These are phyloP conservation scores for Septoria petroselini DNA, from an alignment of 2,329 filamentous ascomycete genomes.

Conservation along the genomic window DNA sequence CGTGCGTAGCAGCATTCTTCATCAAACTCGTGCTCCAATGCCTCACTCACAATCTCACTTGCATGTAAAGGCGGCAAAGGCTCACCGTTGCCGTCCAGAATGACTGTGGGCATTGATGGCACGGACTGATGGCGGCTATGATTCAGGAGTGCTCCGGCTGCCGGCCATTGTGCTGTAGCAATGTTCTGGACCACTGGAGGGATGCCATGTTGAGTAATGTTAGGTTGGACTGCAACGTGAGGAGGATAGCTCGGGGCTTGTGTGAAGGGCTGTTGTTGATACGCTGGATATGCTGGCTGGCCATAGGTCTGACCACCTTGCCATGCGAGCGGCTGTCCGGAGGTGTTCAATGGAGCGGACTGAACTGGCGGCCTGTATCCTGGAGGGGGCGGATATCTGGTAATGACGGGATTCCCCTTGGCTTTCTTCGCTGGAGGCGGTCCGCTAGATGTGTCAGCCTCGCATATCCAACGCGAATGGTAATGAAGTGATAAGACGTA, in stretches of 20 bases:
- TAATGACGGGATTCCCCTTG: slow-evolving; percentile 50
- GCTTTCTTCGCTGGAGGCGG: slow-evolving; percentile 42
- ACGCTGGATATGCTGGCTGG: slow-evolving; percentile 10
- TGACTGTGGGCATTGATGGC: slow-evolving; percentile 1
- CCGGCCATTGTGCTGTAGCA: neutral
- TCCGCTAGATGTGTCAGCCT: slow-evolving; percentile 15
- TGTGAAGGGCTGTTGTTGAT: slow-evolving; percentile 8
- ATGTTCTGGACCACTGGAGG: too few relatives aligned
- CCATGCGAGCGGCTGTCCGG: slow-evolving; percentile 25
- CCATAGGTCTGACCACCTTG: slow-evolving; percentile 17
- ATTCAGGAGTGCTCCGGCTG: neutral
- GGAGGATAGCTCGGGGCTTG: slow-evolving; percentile 21
- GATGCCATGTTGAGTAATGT: too few relatives aligned
- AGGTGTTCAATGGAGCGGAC: slow-evolving; percentile 15
- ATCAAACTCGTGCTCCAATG: slow-evolving; percentile 45
- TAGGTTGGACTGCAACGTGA: too few relatives aligned
- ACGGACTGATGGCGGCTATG: slow-evolving; percentile 3
- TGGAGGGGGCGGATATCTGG: slow-evolving; percentile 50
- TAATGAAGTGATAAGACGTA: neutral
- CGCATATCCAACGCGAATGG: neutral
- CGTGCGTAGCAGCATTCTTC: slow-evolving; percentile 45
- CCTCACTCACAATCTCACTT: slow-evolving; percentile 19
- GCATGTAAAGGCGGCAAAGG: slow-evolving; percentile 25
- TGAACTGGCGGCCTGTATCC: slow-evolving; percentile 40
- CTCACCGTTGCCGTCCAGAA: slow-evolving; percentile 33